phyloP scores from a whole-genome alignment of 139 green algal genomes.

The Volvox reticuliferus region DNA sequence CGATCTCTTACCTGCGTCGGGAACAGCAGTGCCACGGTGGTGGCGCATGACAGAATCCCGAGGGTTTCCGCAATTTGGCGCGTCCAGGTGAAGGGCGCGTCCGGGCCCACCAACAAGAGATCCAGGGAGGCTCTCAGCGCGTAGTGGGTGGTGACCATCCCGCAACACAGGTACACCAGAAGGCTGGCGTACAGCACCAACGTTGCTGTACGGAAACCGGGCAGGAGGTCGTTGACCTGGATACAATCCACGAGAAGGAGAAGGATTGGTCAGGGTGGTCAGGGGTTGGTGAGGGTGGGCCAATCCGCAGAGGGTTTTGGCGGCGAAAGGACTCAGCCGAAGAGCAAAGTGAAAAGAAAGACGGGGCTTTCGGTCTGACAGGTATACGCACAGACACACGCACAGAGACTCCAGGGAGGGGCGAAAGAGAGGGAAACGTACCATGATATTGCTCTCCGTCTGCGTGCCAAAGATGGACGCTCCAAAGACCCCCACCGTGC shows the following conservation, averaged over 20 bases:
- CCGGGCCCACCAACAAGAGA: slow-evolving; percentile 69
- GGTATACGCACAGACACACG: too few relatives aligned
- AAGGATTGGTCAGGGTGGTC: not conserved
- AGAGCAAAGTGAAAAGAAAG: too few relatives aligned
- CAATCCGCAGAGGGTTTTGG: too few relatives aligned
- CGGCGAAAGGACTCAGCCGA: too few relatives aligned
- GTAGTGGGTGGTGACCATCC: slow-evolving; percentile 75
- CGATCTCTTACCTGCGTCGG: slow-evolving; percentile 47
- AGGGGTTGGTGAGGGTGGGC: not conserved
- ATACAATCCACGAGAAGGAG: slow-evolving; percentile 13
- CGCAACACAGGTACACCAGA: slow-evolving; percentile 63
- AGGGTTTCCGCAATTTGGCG: slow-evolving; percentile 68
- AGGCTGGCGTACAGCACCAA: slow-evolving; percentile 65
- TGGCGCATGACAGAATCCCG: slow-evolving; percentile 43
- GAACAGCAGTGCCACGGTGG: slow-evolving; percentile 62
- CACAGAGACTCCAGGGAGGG: too few relatives aligned
- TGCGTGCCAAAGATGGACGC: slow-evolving; percentile 64
- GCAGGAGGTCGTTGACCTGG: slow-evolving; percentile 70
- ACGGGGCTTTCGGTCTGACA: too few relatives aligned
- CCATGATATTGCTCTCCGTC: slow-evolving; percentile 73
- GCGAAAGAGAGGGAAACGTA: not conserved
- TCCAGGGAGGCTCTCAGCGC: slow-evolving; percentile 71
- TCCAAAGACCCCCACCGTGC: slow-evolving; percentile 65
- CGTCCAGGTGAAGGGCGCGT: slow-evolving; percentile 55
- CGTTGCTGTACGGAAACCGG: slow-evolving; percentile 16